phyloP scores from a whole-genome alignment of 192 early-diverging fungal species.

The Linnemannia schmuckeri region DNA sequence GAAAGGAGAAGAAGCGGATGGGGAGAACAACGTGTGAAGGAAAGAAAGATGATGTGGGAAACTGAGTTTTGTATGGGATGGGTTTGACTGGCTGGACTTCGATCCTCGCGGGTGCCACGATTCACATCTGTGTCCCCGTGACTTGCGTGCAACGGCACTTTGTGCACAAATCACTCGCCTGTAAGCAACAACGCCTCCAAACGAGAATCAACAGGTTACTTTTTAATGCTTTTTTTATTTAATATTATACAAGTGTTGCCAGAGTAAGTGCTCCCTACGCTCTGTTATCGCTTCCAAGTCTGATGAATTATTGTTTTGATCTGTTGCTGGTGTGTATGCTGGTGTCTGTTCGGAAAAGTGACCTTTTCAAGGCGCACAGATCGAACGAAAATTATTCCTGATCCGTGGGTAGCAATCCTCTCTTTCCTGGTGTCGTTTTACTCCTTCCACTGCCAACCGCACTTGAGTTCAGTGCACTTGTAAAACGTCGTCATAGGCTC shows the following conservation, averaged over 20 bases:
- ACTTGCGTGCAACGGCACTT: neutral
- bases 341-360: neutral
- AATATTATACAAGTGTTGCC: neutral
- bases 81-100: neutral
- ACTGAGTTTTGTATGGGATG: neutral
- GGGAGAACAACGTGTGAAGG: neutral
- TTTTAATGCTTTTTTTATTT: neutral
- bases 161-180: too few species aligned
- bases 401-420: neutral
- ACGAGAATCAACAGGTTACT: neutral
- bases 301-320: neutral
- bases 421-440: neutral
- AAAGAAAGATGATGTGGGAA: constrained; percentile 10
- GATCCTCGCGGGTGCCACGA: neutral
- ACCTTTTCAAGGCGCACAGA: neutral
- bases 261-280: neutral
- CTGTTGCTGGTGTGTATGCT: neutral
- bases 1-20: neutral
- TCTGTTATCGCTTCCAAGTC: neutral
- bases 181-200: too few species aligned
- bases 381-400: neutral
- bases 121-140: neutral
- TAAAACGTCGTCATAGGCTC: constrained; percentile 96
- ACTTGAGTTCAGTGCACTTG: constrained; percentile 81
- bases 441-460: constrained; percentile 80